Evolutionary conservation across 352 stramenopile genomes (phyloP).

Genomic region (Thalassiosira exigua): DNA sequence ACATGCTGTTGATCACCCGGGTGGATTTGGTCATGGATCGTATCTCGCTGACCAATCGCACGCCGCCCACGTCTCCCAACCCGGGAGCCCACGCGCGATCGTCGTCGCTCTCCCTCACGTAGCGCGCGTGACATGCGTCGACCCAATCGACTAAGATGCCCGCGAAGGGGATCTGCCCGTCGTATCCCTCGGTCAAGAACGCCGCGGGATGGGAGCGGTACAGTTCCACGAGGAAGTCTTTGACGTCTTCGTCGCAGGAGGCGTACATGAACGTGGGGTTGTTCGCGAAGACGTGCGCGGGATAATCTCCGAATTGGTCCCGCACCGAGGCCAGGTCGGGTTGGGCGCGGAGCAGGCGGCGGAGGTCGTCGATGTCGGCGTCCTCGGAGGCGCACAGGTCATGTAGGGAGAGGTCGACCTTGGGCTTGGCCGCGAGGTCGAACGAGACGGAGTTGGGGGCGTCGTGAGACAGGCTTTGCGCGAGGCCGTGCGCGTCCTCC

Average conservation of each 20-base stretch:
- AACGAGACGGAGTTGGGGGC: not conserved
- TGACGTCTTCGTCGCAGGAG: slow-evolving; percentile 23
- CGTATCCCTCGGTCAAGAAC: slow-evolving; percentile 34
- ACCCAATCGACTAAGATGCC: slow-evolving; percentile 32
- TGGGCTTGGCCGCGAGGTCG: not conserved
- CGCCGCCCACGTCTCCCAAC: not conserved
- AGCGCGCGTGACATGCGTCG: slow-evolving; percentile 36
- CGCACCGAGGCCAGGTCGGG: slow-evolving; percentile 22
- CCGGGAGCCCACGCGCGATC: too few relatives aligned
- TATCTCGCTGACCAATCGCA: slow-evolving; percentile 30
- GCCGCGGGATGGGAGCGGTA: slow-evolving; percentile 29
- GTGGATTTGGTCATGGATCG: slow-evolving; percentile 28
- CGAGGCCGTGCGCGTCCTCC: not conserved
- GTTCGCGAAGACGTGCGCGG: slow-evolving; percentile 39
- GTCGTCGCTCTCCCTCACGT: not conserved
- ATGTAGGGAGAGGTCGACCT: slow-evolving; percentile 19
- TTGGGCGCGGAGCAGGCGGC: slow-evolving; percentile 15
- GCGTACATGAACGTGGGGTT: slow-evolving; percentile 40
- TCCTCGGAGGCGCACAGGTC: slow-evolving; percentile 35
- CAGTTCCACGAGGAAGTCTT: slow-evolving; percentile 31
- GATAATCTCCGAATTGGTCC: slow-evolving; percentile 41
- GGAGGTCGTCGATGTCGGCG: slow-evolving; percentile 18
- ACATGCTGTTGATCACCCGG: slow-evolving; percentile 24
- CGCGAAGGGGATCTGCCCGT: slow-evolving; percentile 37
- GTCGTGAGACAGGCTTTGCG: not conserved